Base-by-base conservation (phyloP, 1,139 yeast genomes). In the Keqinozyma sinolaborantium region DNA sequence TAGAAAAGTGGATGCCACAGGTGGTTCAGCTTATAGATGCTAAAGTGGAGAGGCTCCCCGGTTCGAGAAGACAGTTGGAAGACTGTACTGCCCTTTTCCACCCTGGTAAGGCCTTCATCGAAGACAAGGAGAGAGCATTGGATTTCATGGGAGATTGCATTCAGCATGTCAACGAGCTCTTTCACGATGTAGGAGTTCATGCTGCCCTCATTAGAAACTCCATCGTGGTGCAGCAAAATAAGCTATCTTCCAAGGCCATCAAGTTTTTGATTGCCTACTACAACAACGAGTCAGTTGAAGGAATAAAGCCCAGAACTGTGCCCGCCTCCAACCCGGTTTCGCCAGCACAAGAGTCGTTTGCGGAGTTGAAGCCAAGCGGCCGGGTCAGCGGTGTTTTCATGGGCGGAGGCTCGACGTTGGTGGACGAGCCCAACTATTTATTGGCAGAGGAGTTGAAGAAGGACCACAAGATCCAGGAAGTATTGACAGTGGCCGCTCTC, bases 111-210 rank as follows among this genome's bases (percentile, higher is more conserved):
- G 77, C 80, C 4, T 52, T 58, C 23, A 48, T 53, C 10, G 88
- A 83, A 29, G 90, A 84, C 46, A 65, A 70, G 20, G 86, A 79
- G 31, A 71, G 94, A 43, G 78, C 80, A 30, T 60, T 73, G 25
- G 72, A 79, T 32, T 72, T 82, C 11, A 75, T 87, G 62, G 97
- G 97, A 28, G 97, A 88, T 47, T 73, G 85, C 36, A 81, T 88
- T 33, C 82, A 88, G 24, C 92, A 88, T 52, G 78, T 90, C 35
- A 88, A 90, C 56, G 94, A 83, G 24, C 62, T 83, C 16, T 86
- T 79, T 51, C 73, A 74, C 12, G 64, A 55, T 18, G 63, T 61
- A 15, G 83, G 82, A 19, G 70, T 88, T 6, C 95, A 87, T 55
- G 96, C 97, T 2, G 76, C 84, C 16, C 68, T 85, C 31, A 74